Conservation (phyloP, 208 protist genomes). For the Borovskyia barvae region DNA sequence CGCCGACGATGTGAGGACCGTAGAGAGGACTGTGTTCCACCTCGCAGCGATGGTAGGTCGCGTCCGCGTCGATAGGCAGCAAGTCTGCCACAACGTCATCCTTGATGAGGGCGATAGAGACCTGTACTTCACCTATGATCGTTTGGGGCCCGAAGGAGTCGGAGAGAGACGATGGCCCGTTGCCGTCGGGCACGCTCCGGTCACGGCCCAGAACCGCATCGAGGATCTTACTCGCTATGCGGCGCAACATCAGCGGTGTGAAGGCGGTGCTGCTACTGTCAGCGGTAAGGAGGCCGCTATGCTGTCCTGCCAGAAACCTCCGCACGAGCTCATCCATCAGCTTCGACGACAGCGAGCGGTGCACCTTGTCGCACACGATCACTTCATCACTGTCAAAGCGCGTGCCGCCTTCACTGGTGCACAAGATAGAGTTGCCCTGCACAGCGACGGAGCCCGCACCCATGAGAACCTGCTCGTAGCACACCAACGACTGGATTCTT, state of each 20-base stretch:
- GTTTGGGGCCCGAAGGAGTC: slow-evolving; percentile 6
- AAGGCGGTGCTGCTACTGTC: slow-evolving; percentile 75
- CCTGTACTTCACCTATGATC: slow-evolving; percentile 54
- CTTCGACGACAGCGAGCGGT: slow-evolving; percentile 40
- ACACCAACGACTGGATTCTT: slow-evolving; percentile 56
- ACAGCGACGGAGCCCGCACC: slow-evolving; percentile 58
- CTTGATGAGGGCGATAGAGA: slow-evolving; percentile 76
- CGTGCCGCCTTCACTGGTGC: slow-evolving; percentile 40
- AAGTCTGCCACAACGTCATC: slow-evolving; percentile 70
- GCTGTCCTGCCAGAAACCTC: slow-evolving; percentile 56
- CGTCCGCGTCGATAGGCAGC: slow-evolving; percentile 49
- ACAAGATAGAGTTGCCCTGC: slow-evolving; percentile 59
- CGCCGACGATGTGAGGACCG: slow-evolving; percentile 42
- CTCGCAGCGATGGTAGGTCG: slow-evolving; percentile 54
- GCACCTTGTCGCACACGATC: slow-evolving; percentile 41
- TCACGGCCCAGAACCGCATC: slow-evolving; percentile 24
- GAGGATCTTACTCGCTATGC: slow-evolving; percentile 57
- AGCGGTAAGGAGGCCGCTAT: slow-evolving; percentile 59
- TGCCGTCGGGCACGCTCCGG: not conserved
- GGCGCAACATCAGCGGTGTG: slow-evolving; percentile 65
- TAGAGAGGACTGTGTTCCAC: slow-evolving; percentile 58
- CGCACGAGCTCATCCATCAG: slow-evolving; percentile 55
- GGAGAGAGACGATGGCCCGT: slow-evolving; percentile 10
- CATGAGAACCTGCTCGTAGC: slow-evolving; percentile 56
- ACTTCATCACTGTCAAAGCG: slow-evolving; percentile 76